Conservation (phyloP, 2,329 filamentous ascomycete genomes). For the Tolypocladium ophioglossoides region DNA sequence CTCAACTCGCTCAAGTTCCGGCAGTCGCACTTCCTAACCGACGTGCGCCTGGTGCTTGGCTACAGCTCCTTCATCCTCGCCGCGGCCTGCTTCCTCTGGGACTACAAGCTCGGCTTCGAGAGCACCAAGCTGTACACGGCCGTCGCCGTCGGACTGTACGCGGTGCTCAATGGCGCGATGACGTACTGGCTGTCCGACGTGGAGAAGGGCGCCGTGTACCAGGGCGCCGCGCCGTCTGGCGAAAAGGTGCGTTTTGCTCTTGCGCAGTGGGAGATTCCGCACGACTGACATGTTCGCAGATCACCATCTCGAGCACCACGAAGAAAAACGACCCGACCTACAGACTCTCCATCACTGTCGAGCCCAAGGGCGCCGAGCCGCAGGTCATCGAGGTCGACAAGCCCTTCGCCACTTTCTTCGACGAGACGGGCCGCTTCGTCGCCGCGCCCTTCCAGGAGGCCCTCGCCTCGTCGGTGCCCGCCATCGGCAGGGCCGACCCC, state of each 20-base stretch:
- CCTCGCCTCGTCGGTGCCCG: slow-evolving; percentile 56
- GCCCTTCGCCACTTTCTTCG: slow-evolving; percentile 69
- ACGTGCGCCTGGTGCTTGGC: slow-evolving; percentile 74
- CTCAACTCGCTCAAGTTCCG: slow-evolving; percentile 78
- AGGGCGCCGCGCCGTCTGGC: slow-evolving; percentile 56
- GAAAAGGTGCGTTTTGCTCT: slow-evolving; percentile 42
- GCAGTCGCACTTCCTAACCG: slow-evolving; percentile 70
- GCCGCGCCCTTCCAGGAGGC: slow-evolving; percentile 68
- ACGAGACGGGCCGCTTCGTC: slow-evolving; percentile 60
- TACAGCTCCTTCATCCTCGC: slow-evolving; percentile 74
- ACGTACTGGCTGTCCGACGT: slow-evolving; percentile 78
- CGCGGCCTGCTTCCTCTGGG: slow-evolving; percentile 76
- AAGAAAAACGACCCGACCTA: slow-evolving; percentile 79
- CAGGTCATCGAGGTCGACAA: slow-evolving; percentile 44
- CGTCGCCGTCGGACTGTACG: slow-evolving; percentile 69
- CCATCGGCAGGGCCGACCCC: slow-evolving; percentile 56
- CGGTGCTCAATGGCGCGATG: slow-evolving; percentile 64
- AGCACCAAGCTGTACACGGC: slow-evolving; percentile 72
- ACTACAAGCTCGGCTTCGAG: slow-evolving; percentile 88
- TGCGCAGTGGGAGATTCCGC: neutral
- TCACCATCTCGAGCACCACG: slow-evolving; percentile 60
- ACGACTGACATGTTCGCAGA: slow-evolving; percentile 29
- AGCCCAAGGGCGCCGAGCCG: slow-evolving; percentile 23
- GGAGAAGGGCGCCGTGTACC: slow-evolving; percentile 74
- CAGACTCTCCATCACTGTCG: slow-evolving; percentile 55